phyloP scores from a whole-genome alignment of 495 filamentous ascomycete genomes.

The Neurospora discreta region DNA sequence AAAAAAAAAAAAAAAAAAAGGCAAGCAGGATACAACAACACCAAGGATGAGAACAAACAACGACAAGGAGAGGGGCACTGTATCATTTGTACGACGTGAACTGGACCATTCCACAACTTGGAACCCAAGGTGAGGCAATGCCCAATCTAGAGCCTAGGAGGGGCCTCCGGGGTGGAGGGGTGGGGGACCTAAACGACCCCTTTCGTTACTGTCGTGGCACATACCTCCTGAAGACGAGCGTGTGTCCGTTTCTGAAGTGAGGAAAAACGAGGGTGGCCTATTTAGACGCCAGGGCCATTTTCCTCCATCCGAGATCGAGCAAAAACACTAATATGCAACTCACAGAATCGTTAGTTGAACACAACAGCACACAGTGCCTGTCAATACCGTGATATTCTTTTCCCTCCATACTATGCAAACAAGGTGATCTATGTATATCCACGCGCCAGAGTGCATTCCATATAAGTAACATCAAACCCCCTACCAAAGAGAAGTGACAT shows the following conservation, averaged over 20 bases:
- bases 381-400: no score
- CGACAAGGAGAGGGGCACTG: background rate
- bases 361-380: no score
- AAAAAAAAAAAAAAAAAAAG: no score
- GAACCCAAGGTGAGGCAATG: background rate
- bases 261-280: background rate
- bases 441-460: background rate
- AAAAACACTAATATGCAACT: no score
- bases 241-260: background rate
- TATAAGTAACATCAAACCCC: background rate
- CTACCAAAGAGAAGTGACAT: conserved; percentile 40
- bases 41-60: background rate
- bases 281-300: background rate
- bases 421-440: background rate
- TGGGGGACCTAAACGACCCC: background rate
- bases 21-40: background rate
- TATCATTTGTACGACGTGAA: background rate
- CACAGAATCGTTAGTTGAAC: no score
- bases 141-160: background rate
- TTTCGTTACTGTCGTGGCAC: background rate
- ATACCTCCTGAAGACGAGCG: background rate
- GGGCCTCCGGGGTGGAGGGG: background rate
- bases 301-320: background rate
- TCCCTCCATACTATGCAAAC: background rate
- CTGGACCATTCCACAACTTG: background rate